Percentiles rank a stretch among this genome's conserved stretches.
These are phyloP conservation scores for Diaporthe batatas DNA, from an alignment of 2,329 filamentous ascomycete species.

Conservation along the genomic window DNA sequence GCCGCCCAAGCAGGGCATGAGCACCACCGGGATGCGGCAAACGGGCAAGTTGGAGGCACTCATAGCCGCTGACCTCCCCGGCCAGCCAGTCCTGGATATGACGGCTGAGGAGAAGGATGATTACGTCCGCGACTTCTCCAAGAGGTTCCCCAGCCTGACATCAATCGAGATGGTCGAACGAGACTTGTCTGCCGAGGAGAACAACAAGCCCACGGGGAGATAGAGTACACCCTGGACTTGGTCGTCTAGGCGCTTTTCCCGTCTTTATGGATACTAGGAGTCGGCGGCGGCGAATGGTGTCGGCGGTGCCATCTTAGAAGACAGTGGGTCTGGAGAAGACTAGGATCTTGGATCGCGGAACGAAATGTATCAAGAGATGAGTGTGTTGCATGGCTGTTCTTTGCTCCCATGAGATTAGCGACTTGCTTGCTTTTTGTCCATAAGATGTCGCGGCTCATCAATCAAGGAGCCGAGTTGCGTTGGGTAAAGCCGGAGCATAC, in stretches of 20 bases:
- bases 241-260: slow-evolving; percentile 36
- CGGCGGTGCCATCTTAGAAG: not conserved
- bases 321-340: not conserved
- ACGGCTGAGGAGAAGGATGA: slow-evolving; percentile 72
- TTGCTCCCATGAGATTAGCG: slow-evolving; percentile 9
- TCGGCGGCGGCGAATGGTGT: slow-evolving; percentile 2
- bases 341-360: not conserved
- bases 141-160: slow-evolving; percentile 86
- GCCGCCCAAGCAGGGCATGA: slow-evolving; percentile 57
- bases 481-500: slow-evolving; percentile 12
- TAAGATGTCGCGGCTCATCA: not conserved
- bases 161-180: slow-evolving; percentile 91
- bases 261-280: slow-evolving; percentile 35
- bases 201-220: slow-evolving; percentile 41
- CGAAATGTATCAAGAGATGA: not conserved
- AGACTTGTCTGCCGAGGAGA: slow-evolving; percentile 61
- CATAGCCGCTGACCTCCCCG: slow-evolving; percentile 61
- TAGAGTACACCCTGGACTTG: slow-evolving; percentile 40
- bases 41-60: slow-evolving; percentile 53
- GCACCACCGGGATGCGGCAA: slow-evolving; percentile 47
- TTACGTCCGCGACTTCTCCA: slow-evolving; percentile 79
- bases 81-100: slow-evolving; percentile 67
- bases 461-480: not conserved
- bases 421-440: slow-evolving; percentile 4
- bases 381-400: slow-evolving; percentile 1